A percentile compares a stretch with the other conserved stretches of the same genome.
Conservation (phyloP, 2,329 filamentous ascomycete species). For the Bisporella sp. region DNA sequence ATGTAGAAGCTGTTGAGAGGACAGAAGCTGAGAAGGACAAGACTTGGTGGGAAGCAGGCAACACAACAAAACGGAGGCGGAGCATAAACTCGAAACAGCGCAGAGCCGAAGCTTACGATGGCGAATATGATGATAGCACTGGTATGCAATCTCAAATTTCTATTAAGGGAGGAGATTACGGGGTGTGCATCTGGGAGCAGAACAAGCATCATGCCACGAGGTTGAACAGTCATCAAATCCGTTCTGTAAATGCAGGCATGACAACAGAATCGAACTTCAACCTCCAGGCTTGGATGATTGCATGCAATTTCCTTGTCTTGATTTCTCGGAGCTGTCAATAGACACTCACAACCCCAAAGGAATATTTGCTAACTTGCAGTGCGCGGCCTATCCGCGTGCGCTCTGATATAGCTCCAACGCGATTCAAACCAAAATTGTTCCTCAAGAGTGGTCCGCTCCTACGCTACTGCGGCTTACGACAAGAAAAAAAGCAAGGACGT, state of each 20-base stretch:
- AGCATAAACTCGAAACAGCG: slow-evolving; percentile 28
- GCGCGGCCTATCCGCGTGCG: slow-evolving; percentile 30
- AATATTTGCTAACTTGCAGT: slow-evolving; percentile 28
- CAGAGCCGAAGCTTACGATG: slow-evolving; percentile 58
- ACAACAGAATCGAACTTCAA: too few relatives aligned
- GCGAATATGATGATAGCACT: slow-evolving; percentile 58
- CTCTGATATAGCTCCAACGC: slow-evolving; percentile 42
- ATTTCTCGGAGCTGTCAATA: too few relatives aligned
- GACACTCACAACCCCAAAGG: slow-evolving; percentile 1
- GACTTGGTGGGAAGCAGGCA: slow-evolving; percentile 71
- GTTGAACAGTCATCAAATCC: too few relatives aligned
- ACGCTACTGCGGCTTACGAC: slow-evolving; percentile 78
- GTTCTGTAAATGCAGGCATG: too few relatives aligned
- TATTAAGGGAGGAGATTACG: slow-evolving; percentile 9
- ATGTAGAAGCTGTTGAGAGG: slow-evolving; percentile 41
- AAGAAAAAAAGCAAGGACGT: slow-evolving; percentile 42
- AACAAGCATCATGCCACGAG: not conserved
- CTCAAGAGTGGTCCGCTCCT: slow-evolving; percentile 87
- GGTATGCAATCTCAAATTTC: slow-evolving; percentile 32
- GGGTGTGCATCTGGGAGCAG: slow-evolving; percentile 11
- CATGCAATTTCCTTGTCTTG: too few relatives aligned
- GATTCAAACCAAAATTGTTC: slow-evolving; percentile 77
- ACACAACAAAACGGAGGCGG: slow-evolving; percentile 34
- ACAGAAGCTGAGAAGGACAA: slow-evolving; percentile 41
- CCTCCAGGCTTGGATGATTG: too few relatives aligned